Evolutionary conservation across 73 alveolate species (phyloP), one percentile per base, ranked within the genome.

Genomic region (Paramecium octaurelia): DNA sequence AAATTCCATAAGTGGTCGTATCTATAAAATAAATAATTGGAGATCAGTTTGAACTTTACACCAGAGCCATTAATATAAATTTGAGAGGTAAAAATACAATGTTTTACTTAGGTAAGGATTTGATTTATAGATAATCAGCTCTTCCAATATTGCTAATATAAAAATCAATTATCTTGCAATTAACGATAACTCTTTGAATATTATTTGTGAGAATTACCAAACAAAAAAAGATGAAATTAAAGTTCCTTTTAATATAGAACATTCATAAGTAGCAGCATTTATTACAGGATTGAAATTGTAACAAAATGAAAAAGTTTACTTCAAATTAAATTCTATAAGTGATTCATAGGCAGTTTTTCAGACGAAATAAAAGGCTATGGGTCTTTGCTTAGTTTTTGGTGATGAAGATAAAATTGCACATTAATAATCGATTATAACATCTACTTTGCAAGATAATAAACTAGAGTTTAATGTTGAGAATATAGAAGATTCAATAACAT

Each of bases 101-200:
- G 50, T 31, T 34, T 64, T 64, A 64, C 84, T 64, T 34, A 64
- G 84, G 31, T 64, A 64, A 64, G 84, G 84, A 64, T 64, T 64
- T 64, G 42, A 31, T 31, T 64, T 64, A 64, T 34, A 64, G 24
- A 64, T 64, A 31, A 64, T 64, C 84, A 64, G 84, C 46, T 64
- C 84, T 27, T 64, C 84, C 10, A 11, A 64, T 27, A 11, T 64
- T 6, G 46, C 16, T 34, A 27, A 64, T 12, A 64, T 64, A 6
- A 64, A 20, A 64, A 34, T 64, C 21, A 64, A 64, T 64, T 64
- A 64, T 34, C 7, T 64, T 16, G 84, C 84, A 27, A 34, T 64
- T 23, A 27, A 34, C 10, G 84, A 64, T 12, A 42, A 64, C 29
- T 16, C 24, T 1, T 31, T 64, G 46, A 34, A 3, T 27, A 7